Percentiles rank a stretch among this genome's conserved stretches.
These are phyloP conservation scores for Biscogniauxia marginata DNA, from an alignment of 2,329 filamentous ascomycete species.

Conservation along the genomic window DNA sequence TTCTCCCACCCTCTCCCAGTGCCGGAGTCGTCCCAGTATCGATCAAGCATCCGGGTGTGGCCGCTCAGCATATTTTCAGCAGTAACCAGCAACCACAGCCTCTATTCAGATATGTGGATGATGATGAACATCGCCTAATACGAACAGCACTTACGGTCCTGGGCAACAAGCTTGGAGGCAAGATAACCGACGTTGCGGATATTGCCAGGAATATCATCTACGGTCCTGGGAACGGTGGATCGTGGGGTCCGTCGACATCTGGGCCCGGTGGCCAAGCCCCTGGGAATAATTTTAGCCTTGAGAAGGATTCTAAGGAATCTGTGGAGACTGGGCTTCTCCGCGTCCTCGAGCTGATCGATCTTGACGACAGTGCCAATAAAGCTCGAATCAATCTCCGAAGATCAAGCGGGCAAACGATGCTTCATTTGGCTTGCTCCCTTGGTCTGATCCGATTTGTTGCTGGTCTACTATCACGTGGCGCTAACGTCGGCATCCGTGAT, in stretches of 20 bases:
- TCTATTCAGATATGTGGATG: constrained; percentile 71
- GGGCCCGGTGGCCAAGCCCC: constrained; percentile 45
- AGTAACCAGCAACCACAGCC: constrained; percentile 41
- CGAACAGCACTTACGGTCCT: constrained; percentile 65
- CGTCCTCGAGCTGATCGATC: constrained; percentile 75
- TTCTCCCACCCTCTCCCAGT: constrained; percentile 68
- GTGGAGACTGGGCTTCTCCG: constrained; percentile 68
- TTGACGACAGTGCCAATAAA: constrained; percentile 69
- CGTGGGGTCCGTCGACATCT: constrained; percentile 38
- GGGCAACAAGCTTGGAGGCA: constrained; percentile 62
- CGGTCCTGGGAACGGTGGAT: constrained; percentile 40
- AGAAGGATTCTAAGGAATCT: constrained; percentile 40
- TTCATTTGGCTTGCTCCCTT: constrained; percentile 75
- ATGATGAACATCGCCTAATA: constrained; percentile 67
- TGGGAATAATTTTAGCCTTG: constrained; percentile 40
- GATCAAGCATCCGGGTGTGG: constrained; percentile 51
- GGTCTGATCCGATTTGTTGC: constrained; percentile 75
- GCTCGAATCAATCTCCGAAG: constrained; percentile 65
- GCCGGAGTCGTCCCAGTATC: constrained; percentile 70
- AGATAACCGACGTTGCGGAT: constrained; percentile 59
- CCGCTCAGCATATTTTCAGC: constrained; percentile 37
- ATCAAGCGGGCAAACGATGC: constrained; percentile 73
- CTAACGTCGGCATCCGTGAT: constrained; percentile 71
- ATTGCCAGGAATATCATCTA: constrained; percentile 61
- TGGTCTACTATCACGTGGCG: constrained; percentile 74